Percentiles rank a stretch among this genome's conserved stretches.
Conservation (phyloP, 306 rosid genomes). For the Hippophae rhamnoides region DNA sequence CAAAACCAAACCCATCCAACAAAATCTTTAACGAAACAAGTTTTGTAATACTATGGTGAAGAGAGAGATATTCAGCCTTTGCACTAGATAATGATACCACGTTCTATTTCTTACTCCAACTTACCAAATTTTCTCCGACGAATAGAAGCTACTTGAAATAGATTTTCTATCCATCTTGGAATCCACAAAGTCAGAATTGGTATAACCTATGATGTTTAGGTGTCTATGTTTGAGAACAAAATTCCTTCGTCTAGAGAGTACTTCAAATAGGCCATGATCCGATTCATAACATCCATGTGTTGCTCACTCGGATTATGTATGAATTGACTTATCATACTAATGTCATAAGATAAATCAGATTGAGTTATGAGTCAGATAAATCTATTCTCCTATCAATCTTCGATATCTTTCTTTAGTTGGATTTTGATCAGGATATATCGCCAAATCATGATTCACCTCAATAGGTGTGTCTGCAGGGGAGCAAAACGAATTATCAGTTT, state of each 20-base stretch:
- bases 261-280: not conserved
- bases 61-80: too few relatives aligned
- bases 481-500: too few relatives aligned
- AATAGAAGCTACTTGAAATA: too few relatives aligned
- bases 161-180: not conserved
- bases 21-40: conserved; percentile 1
- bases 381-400: not conserved
- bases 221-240: not conserved
- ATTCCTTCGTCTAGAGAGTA: too few relatives aligned
- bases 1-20: not conserved
- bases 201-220: not conserved
- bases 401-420: not conserved
- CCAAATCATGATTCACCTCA: not conserved
- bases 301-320: not conserved
- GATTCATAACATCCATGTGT: not conserved
- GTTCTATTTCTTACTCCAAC: not conserved
- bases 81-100: too few relatives aligned
- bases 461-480: not conserved
- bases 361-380: not conserved
- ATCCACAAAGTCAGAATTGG: too few relatives aligned
- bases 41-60: not conserved
- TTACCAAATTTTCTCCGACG: not conserved
- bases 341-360: not conserved
- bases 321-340: not conserved
- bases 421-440: not conserved